Percentiles rank a stretch among this genome's conserved stretches.
phyloP scores from a whole-genome alignment of 208 protist genomes.

The Herpetomonas samuelpessoai region DNA sequence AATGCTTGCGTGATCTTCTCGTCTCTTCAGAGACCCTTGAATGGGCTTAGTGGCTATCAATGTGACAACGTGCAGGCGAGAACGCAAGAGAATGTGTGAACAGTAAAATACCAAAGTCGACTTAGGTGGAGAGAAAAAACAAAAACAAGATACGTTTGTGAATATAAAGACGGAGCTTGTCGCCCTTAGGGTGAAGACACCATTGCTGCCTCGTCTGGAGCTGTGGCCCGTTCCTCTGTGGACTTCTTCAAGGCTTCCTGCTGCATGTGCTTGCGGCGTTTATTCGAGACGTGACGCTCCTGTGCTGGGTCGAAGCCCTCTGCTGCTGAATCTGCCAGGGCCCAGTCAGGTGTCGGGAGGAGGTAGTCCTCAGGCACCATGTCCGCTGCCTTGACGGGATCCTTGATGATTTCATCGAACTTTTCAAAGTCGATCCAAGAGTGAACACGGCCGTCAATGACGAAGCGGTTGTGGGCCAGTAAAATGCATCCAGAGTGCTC shows the following conservation, averaged over 20 bases:
- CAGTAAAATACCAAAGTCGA: too few species aligned
- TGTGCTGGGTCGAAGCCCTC: slow-evolving; percentile 90
- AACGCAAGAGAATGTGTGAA: too few species aligned
- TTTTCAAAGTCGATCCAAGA: slow-evolving; percentile 91
- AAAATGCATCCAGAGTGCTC: slow-evolving; percentile 90
- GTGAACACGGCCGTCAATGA: slow-evolving; percentile 53
- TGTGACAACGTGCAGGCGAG: too few species aligned
- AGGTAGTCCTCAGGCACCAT: slow-evolving; percentile 74
- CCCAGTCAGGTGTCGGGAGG: slow-evolving; percentile 73
- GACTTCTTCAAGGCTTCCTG: not conserved
- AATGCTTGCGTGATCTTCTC: too few species aligned
- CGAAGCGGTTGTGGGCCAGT: slow-evolving; percentile 73
- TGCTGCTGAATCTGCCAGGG: slow-evolving; percentile 43
- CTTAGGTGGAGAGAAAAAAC: too few species aligned
- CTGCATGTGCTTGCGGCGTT: slow-evolving; percentile 31
- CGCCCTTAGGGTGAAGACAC: too few species aligned
- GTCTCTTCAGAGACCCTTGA: too few species aligned
- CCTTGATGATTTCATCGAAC: slow-evolving; percentile 54
- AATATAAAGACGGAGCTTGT: too few species aligned
- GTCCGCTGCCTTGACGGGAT: slow-evolving; percentile 20
- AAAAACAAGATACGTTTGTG: too few species aligned
- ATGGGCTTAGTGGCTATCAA: too few species aligned
- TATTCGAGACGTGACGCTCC: slow-evolving; percentile 56
- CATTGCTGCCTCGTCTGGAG: too few species aligned
- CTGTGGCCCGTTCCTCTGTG: too few species aligned